Evolutionary conservation across 2,329 filamentous ascomycete species (phyloP), one percentile per base, ranked within the genome.

Genomic region (Chrysoporthe austroafricana): DNA sequence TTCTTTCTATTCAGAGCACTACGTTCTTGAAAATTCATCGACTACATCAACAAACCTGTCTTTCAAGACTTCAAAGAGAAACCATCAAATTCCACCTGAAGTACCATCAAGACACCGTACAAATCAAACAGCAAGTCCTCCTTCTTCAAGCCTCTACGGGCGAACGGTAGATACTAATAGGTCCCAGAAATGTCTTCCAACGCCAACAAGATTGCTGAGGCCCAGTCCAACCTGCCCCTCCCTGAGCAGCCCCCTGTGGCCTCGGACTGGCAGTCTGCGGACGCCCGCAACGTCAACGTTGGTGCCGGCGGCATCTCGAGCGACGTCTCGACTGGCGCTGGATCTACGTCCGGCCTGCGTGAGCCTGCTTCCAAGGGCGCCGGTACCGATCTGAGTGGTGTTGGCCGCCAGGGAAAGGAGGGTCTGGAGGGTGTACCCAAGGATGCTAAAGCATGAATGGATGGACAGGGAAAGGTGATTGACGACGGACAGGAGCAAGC

Each of bases 191-290:
- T 84, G 82, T 69, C 80, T 72, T 82, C 81, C 79, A 92, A 92
- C 79, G 77, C 82, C 71, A 82, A 90, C 66, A 82, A 90, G 78
- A 90, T 94, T 76, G 86, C 89, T 63, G 80, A 91, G 78, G 84
- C 84, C 74, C 85, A 90, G 80, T 80, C 88, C 77, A 93, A 93
- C 79, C 88, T 96, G 43, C 91, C 91, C 63, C 87, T 94, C 62
- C 93, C 92, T 21, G 91, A 95, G 2, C 84, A 94, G 72, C 92
- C 92, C 32, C 91, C 91, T 1, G 81, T 80, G n/a, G 81, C 88
- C n/a, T 91, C 91, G 5, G 92, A 96, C 83, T 94, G 89, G 85
- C 89, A 94, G 77, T 92, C 90, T 0, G 83, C 86, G 62, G 91
- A 95, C 74, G 84, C 84, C 43, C 81, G 86, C 70, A 92, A 81